Evolutionary conservation across 2,329 filamentous ascomycete genomes (phyloP).

Genomic region (Lasiodiplodia sp.): DNA sequence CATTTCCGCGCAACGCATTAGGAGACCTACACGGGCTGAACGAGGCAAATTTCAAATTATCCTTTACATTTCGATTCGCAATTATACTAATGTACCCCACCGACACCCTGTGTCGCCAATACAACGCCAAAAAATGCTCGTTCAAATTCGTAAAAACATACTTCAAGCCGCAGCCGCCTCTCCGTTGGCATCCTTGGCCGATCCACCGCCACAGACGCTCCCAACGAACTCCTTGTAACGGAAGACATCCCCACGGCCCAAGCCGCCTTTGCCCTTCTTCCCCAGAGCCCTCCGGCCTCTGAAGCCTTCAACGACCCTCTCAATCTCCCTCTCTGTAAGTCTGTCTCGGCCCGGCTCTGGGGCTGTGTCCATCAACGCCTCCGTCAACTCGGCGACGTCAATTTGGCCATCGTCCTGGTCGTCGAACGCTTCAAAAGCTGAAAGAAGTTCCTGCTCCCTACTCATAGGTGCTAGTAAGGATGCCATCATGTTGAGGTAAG

Average conservation of each 20-base stretch:
- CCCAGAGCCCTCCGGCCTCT: conserved; percentile 83
- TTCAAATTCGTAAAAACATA: neutral
- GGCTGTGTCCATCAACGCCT: conserved; percentile 64
- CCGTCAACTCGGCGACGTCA: conserved; percentile 80
- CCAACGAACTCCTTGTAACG: conserved; percentile 90
- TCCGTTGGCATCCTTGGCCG: conserved; percentile 23
- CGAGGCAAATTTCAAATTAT: neutral
- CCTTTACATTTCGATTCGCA: conserved; percentile 4
- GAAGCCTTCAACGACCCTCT: conserved; percentile 87
- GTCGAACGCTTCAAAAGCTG: conserved; percentile 94
- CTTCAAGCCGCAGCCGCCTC: conserved; percentile 15
- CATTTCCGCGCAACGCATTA: too few species aligned
- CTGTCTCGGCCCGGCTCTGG: conserved; percentile 65
- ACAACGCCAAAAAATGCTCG: conserved; percentile 7
- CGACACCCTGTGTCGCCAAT: neutral
- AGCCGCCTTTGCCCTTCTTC: conserved; percentile 58
- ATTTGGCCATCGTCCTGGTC: conserved; percentile 95
- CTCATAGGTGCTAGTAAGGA: conserved; percentile 77
- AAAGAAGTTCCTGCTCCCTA: conserved; percentile 78
- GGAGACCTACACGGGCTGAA: neutral
- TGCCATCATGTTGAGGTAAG: conserved; percentile 84
- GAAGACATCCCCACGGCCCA: conserved; percentile 82
- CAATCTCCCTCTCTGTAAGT: conserved; percentile 77
- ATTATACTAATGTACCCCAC: neutral
- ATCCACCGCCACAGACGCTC: conserved; percentile 33